Conservation (phyloP, 305 asterid species). For the Rubia tinctorum region DNA sequence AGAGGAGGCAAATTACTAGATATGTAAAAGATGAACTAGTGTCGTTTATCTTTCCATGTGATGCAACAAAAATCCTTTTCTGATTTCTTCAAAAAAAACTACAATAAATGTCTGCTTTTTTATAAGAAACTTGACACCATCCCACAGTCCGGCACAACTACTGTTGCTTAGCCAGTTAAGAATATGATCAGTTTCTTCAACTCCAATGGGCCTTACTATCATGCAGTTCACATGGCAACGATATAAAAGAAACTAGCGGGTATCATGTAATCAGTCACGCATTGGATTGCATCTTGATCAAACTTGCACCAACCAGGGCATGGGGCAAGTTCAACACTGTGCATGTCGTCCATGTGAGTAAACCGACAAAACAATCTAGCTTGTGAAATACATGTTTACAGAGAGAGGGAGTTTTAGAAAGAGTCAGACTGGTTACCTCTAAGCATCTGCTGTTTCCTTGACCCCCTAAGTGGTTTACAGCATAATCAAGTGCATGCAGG, state of each 20-base stretch:
- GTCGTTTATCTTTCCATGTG: no score
- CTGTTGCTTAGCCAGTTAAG: no score
- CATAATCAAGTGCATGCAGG: slow-evolving; percentile 19
- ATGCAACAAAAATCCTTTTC: no score
- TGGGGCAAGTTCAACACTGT: not conserved
- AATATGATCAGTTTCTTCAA: not conserved
- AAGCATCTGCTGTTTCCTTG: slow-evolving; percentile 11
- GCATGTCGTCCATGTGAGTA: not conserved
- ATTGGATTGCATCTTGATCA: not conserved
- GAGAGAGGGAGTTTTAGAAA: not conserved
- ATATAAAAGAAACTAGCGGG: not conserved
- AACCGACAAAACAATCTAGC: not conserved
- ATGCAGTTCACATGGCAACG: no score
- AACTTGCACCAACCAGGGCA: not conserved
- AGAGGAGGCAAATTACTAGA: not conserved
- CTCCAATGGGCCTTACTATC: no score
- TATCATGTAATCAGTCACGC: no score
- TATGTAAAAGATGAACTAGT: not conserved
- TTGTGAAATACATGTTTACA: not conserved
- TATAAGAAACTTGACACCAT: no score
- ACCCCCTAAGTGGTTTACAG: not conserved
- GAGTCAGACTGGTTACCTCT: slow-evolving; percentile 4
- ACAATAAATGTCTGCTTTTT: no score
- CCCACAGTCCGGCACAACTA: no score
- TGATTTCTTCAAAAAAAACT: no score